Evolutionary conservation across 306 rosid genomes (phyloP).

Genomic region (Fragaria ananassa): DNA sequence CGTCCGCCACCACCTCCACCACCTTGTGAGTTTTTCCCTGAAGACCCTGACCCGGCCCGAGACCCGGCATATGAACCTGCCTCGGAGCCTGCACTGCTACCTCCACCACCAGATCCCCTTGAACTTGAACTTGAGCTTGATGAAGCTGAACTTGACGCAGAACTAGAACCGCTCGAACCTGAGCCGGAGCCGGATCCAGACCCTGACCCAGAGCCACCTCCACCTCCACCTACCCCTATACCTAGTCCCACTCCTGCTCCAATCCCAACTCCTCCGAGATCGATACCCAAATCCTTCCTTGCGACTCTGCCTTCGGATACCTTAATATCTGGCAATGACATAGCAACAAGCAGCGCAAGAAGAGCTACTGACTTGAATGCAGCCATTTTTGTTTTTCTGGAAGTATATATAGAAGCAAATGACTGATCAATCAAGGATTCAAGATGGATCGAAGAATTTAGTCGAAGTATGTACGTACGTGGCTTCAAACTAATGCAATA

Average conservation of each 20-base stretch:
- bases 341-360: constrained; percentile 39
- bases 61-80: constrained; percentile 48
- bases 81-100: constrained; percentile 33
- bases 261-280: constrained; percentile 58
- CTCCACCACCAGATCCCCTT: constrained; percentile 1
- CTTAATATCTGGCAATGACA: constrained; percentile 6
- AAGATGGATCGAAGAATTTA: not conserved
- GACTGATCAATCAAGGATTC: not conserved
- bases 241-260: constrained; percentile 45
- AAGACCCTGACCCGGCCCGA: constrained; percentile 26
- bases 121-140: constrained; percentile 35
- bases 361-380: constrained; percentile 31
- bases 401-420: not conserved
- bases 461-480: not conserved
- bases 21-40: constrained; percentile 9
- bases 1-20: constrained; percentile 34
- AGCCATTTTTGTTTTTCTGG: constrained; percentile 25
- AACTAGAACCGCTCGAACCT: constrained; percentile 9
- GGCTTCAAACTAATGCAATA: not conserved
- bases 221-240: constrained; percentile 39
- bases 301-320: constrained; percentile 46
- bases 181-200: constrained; percentile 20
- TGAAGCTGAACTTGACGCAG: constrained; percentile 29
- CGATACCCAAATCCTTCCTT: constrained; percentile 60
- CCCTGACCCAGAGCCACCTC: constrained; percentile 32